These are phyloP conservation scores for Cetradonia linearis DNA, from an alignment of 495 filamentous ascomycete species.

Conservation along the genomic window DNA sequence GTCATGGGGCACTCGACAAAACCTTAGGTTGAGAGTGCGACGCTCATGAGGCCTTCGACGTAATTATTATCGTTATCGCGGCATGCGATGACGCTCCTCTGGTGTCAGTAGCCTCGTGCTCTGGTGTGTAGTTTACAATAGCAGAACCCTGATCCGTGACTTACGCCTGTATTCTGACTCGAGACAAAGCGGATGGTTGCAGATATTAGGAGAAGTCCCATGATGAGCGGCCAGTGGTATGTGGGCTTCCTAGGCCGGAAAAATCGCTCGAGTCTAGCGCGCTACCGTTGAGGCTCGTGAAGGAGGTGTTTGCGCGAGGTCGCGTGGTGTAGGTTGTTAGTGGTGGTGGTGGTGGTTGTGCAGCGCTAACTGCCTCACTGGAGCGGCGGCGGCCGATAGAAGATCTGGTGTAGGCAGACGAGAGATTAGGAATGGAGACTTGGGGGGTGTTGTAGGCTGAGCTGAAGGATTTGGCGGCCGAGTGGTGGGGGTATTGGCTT, in stretches of 20 bases:
- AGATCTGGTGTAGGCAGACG: conserved; percentile 13
- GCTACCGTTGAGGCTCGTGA: background rate
- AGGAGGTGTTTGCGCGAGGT: conserved; percentile 9
- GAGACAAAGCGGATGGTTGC: background rate
- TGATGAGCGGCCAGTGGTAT: background rate
- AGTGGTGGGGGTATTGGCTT: conserved; percentile 2
- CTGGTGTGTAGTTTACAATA: background rate
- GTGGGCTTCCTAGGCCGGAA: background rate
- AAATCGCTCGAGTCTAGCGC: background rate
- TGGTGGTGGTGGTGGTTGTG: background rate
- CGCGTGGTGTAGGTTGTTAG: background rate
- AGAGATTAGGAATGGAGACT: conserved; percentile 5
- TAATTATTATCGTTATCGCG: too few relatives aligned
- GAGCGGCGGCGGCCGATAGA: conserved; percentile 5
- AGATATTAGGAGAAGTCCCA: background rate
- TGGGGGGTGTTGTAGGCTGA: conserved; percentile 1
- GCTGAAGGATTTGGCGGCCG: background rate
- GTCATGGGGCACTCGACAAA: background rate
- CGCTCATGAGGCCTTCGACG: too few relatives aligned
- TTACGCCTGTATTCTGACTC: conserved; percentile 9
- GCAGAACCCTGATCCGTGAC: background rate
- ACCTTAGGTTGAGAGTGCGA: background rate
- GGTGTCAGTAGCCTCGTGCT: background rate
- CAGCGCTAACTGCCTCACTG: background rate
- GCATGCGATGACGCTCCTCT: too few relatives aligned